Conservation (phyloP, 2,329 filamentous ascomycete species). For the Lecanicillium sp. region DNA sequence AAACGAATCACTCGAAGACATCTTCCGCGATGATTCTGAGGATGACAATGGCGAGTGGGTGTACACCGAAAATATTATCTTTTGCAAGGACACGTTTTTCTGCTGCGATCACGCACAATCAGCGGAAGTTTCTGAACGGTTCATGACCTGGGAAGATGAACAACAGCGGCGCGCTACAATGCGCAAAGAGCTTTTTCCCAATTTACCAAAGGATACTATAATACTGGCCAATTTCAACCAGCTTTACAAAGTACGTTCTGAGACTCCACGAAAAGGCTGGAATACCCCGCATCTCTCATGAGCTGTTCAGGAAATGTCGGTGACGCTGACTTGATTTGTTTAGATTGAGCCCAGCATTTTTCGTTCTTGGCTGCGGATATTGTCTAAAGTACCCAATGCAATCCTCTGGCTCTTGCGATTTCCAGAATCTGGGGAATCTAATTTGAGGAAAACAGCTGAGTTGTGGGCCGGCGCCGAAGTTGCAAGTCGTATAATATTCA, state of each 20-base stretch:
- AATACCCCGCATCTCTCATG: no score
- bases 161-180: slow-evolving; percentile 78
- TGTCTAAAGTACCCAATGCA: slow-evolving; percentile 76
- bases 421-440: slow-evolving; percentile 82
- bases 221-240: slow-evolving; percentile 99
- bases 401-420: slow-evolving; percentile 96
- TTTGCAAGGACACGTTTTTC: slow-evolving; percentile 91
- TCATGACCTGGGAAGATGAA: slow-evolving; percentile 75
- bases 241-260: slow-evolving; percentile 72
- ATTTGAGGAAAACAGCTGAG: slow-evolving; percentile 71
- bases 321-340: slow-evolving; percentile 10
- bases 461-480: slow-evolving; percentile 81
- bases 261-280: background rate
- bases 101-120: slow-evolving; percentile 96
- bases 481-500: slow-evolving; percentile 82
- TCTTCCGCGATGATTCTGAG: slow-evolving; percentile 56
- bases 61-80: slow-evolving; percentile 95
- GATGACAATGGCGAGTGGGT: slow-evolving; percentile 74
- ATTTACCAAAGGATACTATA: slow-evolving; percentile 70
- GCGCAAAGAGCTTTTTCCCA: slow-evolving; percentile 86
- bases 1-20: slow-evolving; percentile 67
- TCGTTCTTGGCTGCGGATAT: slow-evolving; percentile 87
- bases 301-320: no score
- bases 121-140: slow-evolving; percentile 60
- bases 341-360: slow-evolving; percentile 97